Conservation (phyloP, 2,329 filamentous ascomycete species). For the Nannizzia gypsea region DNA sequence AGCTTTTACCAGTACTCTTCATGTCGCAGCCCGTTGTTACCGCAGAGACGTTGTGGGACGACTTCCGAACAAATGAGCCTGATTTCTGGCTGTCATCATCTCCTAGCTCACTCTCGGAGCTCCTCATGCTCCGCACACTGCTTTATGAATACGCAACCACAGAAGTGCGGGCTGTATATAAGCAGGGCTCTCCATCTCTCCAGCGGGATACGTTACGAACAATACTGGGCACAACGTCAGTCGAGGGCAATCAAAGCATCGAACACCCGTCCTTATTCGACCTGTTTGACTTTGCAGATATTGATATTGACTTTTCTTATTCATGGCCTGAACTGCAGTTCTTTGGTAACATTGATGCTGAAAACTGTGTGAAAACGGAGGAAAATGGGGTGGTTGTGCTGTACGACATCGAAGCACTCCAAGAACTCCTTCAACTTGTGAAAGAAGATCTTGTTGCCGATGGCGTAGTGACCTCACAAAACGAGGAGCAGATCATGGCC, state of each 20-base stretch:
- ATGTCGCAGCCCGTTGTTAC: conserved; percentile 59
- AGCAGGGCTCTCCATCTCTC: conserved; percentile 56
- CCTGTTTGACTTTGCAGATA: conserved; percentile 78
- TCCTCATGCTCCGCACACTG: conserved; percentile 63
- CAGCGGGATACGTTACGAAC: conserved; percentile 55
- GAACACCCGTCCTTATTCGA: conserved; percentile 73
- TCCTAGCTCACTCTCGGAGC: conserved; percentile 60
- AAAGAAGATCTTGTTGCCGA: conserved; percentile 26
- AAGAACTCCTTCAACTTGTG: conserved; percentile 56
- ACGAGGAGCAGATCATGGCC: conserved; percentile 30
- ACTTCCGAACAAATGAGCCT: conserved; percentile 45
- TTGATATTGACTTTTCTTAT: conserved; percentile 40
- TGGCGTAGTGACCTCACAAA: conserved; percentile 35
- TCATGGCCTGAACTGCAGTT: conserved; percentile 45
- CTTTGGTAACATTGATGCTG: conserved; percentile 56
- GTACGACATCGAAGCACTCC: conserved; percentile 59
- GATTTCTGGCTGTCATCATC: conserved; percentile 60
- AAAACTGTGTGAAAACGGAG: conserved; percentile 50
- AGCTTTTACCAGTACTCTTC: conserved; percentile 68
- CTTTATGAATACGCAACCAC: conserved; percentile 74
- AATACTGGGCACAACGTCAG: conserved; percentile 61
- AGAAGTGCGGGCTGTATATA: conserved; percentile 68
- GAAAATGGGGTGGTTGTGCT: conserved; percentile 39
- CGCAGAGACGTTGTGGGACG: conserved; percentile 62
- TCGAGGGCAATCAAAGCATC: conserved; percentile 52